phyloP scores from a whole-genome alignment of 2,329 filamentous ascomycete genomes.

The Aulographum hederae region DNA sequence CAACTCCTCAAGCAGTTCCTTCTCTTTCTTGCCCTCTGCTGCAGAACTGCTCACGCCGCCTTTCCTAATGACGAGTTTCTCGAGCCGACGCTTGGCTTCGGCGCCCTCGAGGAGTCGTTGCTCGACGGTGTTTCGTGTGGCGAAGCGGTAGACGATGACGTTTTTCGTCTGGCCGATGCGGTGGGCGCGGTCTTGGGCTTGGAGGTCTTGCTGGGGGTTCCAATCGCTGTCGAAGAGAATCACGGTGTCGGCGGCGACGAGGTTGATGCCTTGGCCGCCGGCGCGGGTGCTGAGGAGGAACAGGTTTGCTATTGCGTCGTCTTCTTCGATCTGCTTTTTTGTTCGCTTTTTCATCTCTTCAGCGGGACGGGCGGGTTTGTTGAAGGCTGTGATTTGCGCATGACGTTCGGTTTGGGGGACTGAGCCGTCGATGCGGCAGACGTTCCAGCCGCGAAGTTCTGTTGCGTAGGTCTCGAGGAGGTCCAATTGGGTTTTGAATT shows the following conservation, averaged over 20 bases:
- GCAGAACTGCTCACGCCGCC: slow-evolving; percentile 42
- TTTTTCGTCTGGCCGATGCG: slow-evolving; percentile 85
- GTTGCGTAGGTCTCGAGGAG: slow-evolving; percentile 74
- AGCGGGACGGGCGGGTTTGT: slow-evolving; percentile 14
- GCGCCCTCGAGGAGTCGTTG: slow-evolving; percentile 72
- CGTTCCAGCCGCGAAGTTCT: slow-evolving; percentile 59
- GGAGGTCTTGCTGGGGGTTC: slow-evolving; percentile 93
- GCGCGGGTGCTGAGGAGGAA: slow-evolving; percentile 84
- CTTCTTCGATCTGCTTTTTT: slow-evolving; percentile 21
- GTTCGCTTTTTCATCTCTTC: not conserved
- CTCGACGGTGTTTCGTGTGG: slow-evolving; percentile 84
- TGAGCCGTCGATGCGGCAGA: slow-evolving; percentile 80
- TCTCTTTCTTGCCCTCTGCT: slow-evolving; percentile 24
- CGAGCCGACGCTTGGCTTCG: slow-evolving; percentile 76
- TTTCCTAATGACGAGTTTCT: slow-evolving; percentile 92
- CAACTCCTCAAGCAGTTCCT: slow-evolving; percentile 28
- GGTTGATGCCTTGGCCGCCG: slow-evolving; percentile 88
- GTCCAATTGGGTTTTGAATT: slow-evolving; percentile 89
- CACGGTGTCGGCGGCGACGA: slow-evolving; percentile 80
- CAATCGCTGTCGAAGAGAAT: slow-evolving; percentile 82
- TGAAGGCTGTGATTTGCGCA: slow-evolving; percentile 30
- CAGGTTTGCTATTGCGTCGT: slow-evolving; percentile 47
- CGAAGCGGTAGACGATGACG: slow-evolving; percentile 83
- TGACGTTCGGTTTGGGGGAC: slow-evolving; percentile 49
- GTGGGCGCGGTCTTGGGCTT: slow-evolving; percentile 89